A percentile compares a stretch with the other conserved stretches of the same genome.
Evolutionary conservation across 1,284 basidiomycete genomes (phyloP).

Genomic region (Taiwanofungus camphoratus): DNA sequence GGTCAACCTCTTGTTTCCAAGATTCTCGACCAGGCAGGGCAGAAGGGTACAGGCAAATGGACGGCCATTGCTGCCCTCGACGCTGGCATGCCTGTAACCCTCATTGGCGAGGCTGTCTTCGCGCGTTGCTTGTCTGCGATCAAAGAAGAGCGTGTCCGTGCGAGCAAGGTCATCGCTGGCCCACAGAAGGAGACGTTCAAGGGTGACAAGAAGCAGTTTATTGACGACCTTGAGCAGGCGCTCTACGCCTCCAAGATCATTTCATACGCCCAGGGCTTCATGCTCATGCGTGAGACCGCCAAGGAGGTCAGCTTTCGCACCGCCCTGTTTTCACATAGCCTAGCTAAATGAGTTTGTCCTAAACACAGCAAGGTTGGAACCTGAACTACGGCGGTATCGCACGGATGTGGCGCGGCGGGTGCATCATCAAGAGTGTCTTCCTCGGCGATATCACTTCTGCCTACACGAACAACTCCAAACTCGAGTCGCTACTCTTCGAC

Average conservation of each 20-base stretch:
- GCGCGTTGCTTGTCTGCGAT: constrained; percentile 97
- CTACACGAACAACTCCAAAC: constrained; percentile 80
- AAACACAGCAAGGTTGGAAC: constrained; percentile 67
- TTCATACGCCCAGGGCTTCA: constrained; percentile 99
- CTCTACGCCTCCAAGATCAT: constrained; percentile 99
- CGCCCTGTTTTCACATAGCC: constrained; percentile 17
- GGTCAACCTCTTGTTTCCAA: constrained; percentile 88
- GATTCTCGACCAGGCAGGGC: constrained; percentile 94
- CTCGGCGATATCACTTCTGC: constrained; percentile 90
- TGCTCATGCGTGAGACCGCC: constrained; percentile 98
- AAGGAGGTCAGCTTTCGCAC: constrained; percentile 65
- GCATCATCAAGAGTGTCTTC: constrained; percentile 99
- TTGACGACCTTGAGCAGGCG: constrained; percentile 98
- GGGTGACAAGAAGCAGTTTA: constrained; percentile 98
- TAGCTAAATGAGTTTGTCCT: neutral
- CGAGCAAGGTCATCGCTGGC: constrained; percentile 86
- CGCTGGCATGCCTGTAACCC: constrained; percentile 89
- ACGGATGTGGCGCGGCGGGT: constrained; percentile 99
- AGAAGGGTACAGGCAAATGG: constrained; percentile 99
- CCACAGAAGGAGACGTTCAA: constrained; percentile 92
- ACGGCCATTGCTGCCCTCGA: constrained; percentile 98
- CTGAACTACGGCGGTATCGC: constrained; percentile 97
- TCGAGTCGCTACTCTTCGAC: constrained; percentile 95
- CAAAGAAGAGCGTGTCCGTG: constrained; percentile 95
- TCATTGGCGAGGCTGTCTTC: constrained; percentile 99